Conservation (phyloP, 2,329 filamentous ascomycete species). For the Diaporthe ampelina region DNA sequence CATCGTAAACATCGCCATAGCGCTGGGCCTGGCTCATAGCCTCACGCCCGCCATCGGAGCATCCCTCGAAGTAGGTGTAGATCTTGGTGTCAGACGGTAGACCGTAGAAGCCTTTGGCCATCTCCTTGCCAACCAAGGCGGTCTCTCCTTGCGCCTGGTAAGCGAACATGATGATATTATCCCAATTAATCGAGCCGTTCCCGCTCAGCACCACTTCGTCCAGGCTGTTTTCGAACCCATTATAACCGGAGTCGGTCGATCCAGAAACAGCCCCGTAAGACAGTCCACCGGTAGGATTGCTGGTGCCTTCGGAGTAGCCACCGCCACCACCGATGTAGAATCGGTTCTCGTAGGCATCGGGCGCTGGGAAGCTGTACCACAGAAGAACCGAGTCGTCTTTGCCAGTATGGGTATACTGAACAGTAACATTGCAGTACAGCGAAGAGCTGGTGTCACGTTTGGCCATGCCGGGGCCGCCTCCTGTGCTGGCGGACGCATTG, state of each 20-base stretch:
- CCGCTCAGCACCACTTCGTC: conserved; percentile 56
- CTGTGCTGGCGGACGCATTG: conserved; percentile 48
- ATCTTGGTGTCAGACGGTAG: conserved; percentile 48
- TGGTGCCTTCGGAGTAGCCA: conserved; percentile 55
- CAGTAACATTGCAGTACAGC: conserved; percentile 54
- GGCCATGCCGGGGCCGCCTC: conserved; percentile 42
- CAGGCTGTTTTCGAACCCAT: conserved; percentile 55
- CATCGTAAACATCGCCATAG: conserved; percentile 58
- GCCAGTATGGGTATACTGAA: conserved; percentile 53
- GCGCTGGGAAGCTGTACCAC: conserved; percentile 52
- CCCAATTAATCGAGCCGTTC: conserved; percentile 67
- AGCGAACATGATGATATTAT: conserved; percentile 63
- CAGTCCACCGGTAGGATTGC: conserved; percentile 54
- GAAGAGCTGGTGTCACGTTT: conserved; percentile 46
- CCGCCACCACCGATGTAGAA: conserved; percentile 61
- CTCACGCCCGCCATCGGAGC: conserved; percentile 63
- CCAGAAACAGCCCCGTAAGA: conserved; percentile 57
- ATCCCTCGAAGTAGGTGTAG: conserved; percentile 67
- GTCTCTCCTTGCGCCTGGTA: conserved; percentile 67
- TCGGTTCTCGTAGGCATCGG: conserved; percentile 57
- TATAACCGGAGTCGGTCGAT: conserved; percentile 59
- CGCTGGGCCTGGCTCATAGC: conserved; percentile 61
- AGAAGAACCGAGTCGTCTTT: conserved; percentile 51
- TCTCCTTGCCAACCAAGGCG: conserved; percentile 60
- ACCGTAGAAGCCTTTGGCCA: conserved; percentile 58